Evolutionary conservation across 73 alveolate genomes (phyloP).

Genomic region (Paramecium biaurelia): DNA sequence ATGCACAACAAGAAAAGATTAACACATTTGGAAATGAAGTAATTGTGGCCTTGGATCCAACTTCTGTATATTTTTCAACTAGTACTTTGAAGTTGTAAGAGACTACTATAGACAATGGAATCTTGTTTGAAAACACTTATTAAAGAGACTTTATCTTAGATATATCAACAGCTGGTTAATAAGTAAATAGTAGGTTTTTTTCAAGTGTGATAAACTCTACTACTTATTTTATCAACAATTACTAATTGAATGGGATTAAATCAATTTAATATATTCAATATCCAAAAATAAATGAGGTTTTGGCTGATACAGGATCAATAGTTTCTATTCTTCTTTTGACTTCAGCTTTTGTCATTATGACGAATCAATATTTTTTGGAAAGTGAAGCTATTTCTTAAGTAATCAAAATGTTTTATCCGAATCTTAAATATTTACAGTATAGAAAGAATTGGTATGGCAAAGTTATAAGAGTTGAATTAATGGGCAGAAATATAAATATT

Average conservation of each 20-base stretch:
- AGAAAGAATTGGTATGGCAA: constrained; percentile 6
- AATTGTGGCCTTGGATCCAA: neutral
- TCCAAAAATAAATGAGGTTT: constrained; percentile 22
- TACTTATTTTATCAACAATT: neutral
- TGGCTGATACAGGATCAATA: constrained; percentile 48
- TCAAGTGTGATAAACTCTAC: neutral
- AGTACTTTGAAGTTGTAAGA: neutral
- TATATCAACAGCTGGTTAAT: neutral
- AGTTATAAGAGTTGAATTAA: neutral
- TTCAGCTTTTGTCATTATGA: neutral
- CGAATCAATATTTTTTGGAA: neutral
- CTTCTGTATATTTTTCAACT: neutral
- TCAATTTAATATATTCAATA: neutral
- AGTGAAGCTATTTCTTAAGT: neutral
- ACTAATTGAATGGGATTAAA: neutral
- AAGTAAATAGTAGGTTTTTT: neutral
- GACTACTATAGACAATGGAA: neutral
- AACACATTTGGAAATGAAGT: neutral
- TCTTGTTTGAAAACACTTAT: neutral
- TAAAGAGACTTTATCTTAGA: neutral
- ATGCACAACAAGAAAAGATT: neutral
- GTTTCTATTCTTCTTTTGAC: neutral
- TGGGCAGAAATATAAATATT: neutral
- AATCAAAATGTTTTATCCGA: neutral
- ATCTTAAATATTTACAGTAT: neutral